Conservation (phyloP, 106 monocot species). For the Gastrodia elata region DNA sequence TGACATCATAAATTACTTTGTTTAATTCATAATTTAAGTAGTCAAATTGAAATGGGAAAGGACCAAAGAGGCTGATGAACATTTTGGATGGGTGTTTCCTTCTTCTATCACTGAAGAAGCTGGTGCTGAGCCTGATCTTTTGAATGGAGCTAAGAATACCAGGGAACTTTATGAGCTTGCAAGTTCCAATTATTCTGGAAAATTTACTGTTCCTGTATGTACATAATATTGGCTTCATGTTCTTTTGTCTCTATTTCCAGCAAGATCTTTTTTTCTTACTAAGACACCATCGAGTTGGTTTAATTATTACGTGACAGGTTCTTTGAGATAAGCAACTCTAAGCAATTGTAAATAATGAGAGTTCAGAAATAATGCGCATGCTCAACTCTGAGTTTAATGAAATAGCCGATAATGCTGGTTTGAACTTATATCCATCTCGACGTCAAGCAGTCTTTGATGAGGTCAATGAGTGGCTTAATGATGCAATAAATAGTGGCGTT, state of each 20-base stretch:
- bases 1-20: not conserved
- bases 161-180: constrained; percentile 87
- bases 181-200: constrained; percentile 77
- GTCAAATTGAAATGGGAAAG: constrained; percentile 81
- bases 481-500: constrained; percentile 88
- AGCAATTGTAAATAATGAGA: constrained; percentile 92
- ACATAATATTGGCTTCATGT: not conserved
- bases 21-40: constrained; percentile 22
- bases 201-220: constrained; percentile 92
- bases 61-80: constrained; percentile 84
- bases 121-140: constrained; percentile 58
- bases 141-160: constrained; percentile 69
- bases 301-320: constrained; percentile 37
- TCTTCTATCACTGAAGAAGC: constrained; percentile 48
- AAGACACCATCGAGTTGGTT: not conserved
- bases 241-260: not conserved
- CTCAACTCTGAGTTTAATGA: constrained; percentile 84
- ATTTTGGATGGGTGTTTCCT: constrained; percentile 93
- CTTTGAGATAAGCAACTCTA: constrained; percentile 93
- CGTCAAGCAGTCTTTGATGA: constrained; percentile 56
- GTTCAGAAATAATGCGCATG: constrained; percentile 89
- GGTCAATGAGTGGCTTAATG: constrained; percentile 83
- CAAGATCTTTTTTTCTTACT: not conserved
- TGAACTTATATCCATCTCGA: constrained; percentile 75
- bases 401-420: constrained; percentile 62